phyloP scores from a whole-genome alignment of 805 yeast species.

The Lipomyces chichibuensis region DNA sequence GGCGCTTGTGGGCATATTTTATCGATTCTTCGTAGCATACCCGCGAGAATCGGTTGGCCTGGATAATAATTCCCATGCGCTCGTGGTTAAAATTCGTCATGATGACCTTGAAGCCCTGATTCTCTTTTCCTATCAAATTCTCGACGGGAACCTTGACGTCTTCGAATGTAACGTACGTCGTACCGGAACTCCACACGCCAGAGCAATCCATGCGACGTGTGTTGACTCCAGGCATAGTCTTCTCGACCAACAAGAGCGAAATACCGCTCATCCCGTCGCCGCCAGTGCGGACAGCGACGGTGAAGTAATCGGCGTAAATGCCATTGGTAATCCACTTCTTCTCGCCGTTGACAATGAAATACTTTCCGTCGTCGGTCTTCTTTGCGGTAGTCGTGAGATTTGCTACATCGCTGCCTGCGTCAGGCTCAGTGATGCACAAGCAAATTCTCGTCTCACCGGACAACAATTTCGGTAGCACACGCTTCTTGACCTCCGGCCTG shows the following conservation, averaged over 20 bases:
- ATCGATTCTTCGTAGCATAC: slow-evolving; percentile 47
- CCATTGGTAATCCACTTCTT: slow-evolving; percentile 55
- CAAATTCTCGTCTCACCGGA: slow-evolving; percentile 48
- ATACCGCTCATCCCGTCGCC: slow-evolving; percentile 47
- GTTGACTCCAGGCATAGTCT: slow-evolving; percentile 44
- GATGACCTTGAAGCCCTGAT: slow-evolving; percentile 49
- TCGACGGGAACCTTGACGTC: slow-evolving; percentile 51
- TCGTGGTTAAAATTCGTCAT: slow-evolving; percentile 52
- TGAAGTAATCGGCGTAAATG: slow-evolving; percentile 49
- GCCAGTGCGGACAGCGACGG: slow-evolving; percentile 52
- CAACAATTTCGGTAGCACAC: slow-evolving; percentile 47
- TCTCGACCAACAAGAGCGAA: slow-evolving; percentile 47
- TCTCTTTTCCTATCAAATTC: slow-evolving; percentile 48
- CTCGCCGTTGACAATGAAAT: slow-evolving; percentile 48
- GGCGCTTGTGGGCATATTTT: slow-evolving; percentile 48
- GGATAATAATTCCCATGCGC: slow-evolving; percentile 48
- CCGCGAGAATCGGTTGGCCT: slow-evolving; percentile 48
- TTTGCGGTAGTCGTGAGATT: slow-evolving; percentile 47
- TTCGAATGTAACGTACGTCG: slow-evolving; percentile 49
- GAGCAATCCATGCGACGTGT: slow-evolving; percentile 48
- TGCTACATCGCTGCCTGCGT: slow-evolving; percentile 52
- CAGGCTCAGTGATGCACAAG: slow-evolving; percentile 51
- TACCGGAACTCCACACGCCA: slow-evolving; percentile 50
- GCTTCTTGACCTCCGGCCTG: slow-evolving; percentile 41
- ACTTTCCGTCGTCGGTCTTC: slow-evolving; percentile 47